These are phyloP conservation scores for Nakazawaea sp. DNA, from an alignment of 805 yeast genomes.

Conservation along the genomic window DNA sequence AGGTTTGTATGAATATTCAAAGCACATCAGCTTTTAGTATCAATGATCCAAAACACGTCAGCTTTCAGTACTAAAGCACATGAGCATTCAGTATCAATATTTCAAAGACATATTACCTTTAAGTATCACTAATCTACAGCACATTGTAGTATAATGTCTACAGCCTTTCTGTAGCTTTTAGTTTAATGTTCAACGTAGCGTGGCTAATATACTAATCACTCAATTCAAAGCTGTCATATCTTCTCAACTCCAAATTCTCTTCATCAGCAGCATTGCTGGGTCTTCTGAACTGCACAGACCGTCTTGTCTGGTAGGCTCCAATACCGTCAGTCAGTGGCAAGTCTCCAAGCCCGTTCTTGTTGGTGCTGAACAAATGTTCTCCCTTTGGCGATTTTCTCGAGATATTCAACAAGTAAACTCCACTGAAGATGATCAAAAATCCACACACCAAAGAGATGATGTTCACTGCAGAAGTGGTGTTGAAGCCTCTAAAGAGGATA, in stretches of 20 bases:
- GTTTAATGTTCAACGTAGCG: no score
- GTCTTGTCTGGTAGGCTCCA: conserved; percentile 64
- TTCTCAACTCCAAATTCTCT: conserved; percentile 47
- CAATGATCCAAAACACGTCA: no score
- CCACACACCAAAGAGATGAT: conserved; percentile 79
- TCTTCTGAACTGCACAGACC: conserved; percentile 65
- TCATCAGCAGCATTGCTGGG: conserved; percentile 24
- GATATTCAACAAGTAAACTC: conserved; percentile 77
- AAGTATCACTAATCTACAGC: no score
- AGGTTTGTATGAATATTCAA: no score
- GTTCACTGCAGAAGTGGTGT: conserved; percentile 73
- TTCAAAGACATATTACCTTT: no score
- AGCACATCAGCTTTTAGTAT: no score
- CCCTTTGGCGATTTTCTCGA: conserved; percentile 54
- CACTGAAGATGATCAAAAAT: conserved; percentile 78
- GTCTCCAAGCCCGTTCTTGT: conserved; percentile 54
- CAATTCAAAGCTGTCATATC: conserved; percentile 56
- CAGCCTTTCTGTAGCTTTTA: no score
- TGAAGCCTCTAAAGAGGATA: conserved; percentile 79
- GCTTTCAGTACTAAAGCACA: no score
- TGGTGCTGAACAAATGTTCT: conserved; percentile 32
- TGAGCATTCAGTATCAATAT: no score
- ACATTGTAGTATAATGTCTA: no score
- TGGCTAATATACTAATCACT: no score
- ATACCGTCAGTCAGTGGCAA: conserved; percentile 76